Conservation (phyloP, 2,329 filamentous ascomycete species). For the Fusarium nodosum region DNA sequence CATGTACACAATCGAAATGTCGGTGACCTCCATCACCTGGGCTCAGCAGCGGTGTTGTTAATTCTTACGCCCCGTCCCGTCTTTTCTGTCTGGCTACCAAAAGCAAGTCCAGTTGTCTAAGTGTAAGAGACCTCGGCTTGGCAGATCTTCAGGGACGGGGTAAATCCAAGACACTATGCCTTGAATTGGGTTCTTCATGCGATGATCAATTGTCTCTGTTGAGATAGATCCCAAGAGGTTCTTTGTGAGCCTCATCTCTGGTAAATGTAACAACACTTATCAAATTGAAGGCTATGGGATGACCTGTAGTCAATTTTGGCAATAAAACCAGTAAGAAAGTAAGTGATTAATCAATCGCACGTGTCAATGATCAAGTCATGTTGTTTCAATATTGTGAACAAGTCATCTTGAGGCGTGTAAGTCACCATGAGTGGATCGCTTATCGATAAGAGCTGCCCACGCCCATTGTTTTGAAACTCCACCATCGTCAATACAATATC, state of each 20-base stretch:
- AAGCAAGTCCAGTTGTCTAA: background rate
- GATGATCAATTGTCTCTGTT: background rate
- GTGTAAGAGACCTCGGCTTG: slow-evolving; percentile 3
- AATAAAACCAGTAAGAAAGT: background rate
- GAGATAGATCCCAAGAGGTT: background rate
- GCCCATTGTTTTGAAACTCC: slow-evolving; percentile 42
- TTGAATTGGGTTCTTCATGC: background rate
- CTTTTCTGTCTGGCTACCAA: background rate
- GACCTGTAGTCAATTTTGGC: too few species aligned
- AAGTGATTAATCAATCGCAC: too few species aligned
- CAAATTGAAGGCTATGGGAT: too few species aligned
- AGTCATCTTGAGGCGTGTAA: slow-evolving; percentile 8
- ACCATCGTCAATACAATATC: slow-evolving; percentile 27
- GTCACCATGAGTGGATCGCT: slow-evolving; percentile 7
- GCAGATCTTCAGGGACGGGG: slow-evolving; percentile 8
- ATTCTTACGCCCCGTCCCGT: background rate
- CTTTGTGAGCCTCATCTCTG: background rate
- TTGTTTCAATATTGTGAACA: background rate
- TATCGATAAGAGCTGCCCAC: slow-evolving; percentile 42
- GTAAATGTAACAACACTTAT: background rate
- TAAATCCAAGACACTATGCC: background rate
- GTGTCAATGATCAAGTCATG: background rate
- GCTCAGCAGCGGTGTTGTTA: background rate
- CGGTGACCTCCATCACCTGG: slow-evolving; percentile 1
- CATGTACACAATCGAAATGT: slow-evolving; percentile 8